Evolutionary conservation across 768 basidiomycete species (phyloP).

Genomic region (Serendipita indica): DNA sequence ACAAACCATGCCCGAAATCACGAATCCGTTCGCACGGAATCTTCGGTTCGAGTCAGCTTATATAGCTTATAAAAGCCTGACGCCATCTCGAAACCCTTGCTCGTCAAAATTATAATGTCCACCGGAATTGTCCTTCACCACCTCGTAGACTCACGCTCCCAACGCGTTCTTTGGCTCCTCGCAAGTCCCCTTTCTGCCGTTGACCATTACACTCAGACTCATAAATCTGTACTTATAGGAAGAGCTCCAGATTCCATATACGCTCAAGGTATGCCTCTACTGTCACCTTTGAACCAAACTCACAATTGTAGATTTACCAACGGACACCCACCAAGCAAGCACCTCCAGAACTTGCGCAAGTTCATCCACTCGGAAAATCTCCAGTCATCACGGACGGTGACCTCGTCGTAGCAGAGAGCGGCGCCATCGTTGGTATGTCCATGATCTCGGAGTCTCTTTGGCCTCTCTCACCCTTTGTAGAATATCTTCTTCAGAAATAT

Average conservation of each 20-base stretch:
- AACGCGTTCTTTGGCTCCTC: slow-evolving; percentile 21
- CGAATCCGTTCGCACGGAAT: no score
- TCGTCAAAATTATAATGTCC: not conserved
- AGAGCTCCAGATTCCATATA: slow-evolving; percentile 34
- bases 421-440: slow-evolving; percentile 25
- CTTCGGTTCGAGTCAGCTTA: no score
- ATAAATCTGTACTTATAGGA: slow-evolving; percentile 25
- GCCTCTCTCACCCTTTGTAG: slow-evolving; percentile 12
- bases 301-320: slow-evolving; percentile 10
- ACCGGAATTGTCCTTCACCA: slow-evolving; percentile 12
- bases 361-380: slow-evolving; percentile 33
- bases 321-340: slow-evolving; percentile 14
- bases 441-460: not conserved
- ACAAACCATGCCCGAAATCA: no score
- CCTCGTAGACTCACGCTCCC: slow-evolving; percentile 17
- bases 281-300: not conserved
- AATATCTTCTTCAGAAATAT: slow-evolving; percentile 31
- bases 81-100: not conserved
- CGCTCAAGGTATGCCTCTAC: slow-evolving; percentile 25
- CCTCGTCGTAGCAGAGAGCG: slow-evolving; percentile 30
- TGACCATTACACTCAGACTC: not conserved
- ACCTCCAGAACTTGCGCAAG: slow-evolving; percentile 21
- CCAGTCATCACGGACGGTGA: slow-evolving; percentile 35
- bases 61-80: no score
- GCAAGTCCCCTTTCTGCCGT: slow-evolving; percentile 7